These are phyloP conservation scores for Echium plantagineum DNA, from an alignment of 257 asterid species.

Conservation along the genomic window DNA sequence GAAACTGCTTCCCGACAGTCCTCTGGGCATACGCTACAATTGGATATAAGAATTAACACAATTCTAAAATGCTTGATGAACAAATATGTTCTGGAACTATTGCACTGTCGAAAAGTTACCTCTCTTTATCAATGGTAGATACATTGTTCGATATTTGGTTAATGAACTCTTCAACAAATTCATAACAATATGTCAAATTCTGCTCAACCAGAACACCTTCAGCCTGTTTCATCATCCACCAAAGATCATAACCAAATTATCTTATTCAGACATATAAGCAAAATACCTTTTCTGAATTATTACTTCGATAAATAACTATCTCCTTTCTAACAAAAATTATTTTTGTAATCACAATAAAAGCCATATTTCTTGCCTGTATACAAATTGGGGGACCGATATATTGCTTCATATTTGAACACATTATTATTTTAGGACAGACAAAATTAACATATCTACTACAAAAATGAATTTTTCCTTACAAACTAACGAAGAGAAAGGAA, in stretches of 20 bases:
- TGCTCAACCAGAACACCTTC: slow-evolving; percentile 69
- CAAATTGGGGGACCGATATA: too few species aligned
- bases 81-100: background rate
- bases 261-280: background rate
- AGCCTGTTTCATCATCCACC: slow-evolving; percentile 33
- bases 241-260: background rate
- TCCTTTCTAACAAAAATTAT: too few species aligned
- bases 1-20: slow-evolving; percentile 82
- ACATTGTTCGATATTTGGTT: slow-evolving; percentile 35
- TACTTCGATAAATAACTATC: too few species aligned
- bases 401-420: too few species aligned
- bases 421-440: too few species aligned
- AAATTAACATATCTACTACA: too few species aligned
- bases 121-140: slow-evolving; percentile 39
- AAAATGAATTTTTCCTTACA: too few species aligned
- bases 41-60: background rate
- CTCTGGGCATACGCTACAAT: slow-evolving; percentile 75
- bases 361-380: too few species aligned
- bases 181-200: slow-evolving; percentile 50
- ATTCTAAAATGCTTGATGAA: background rate
- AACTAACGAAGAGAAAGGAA: background rate
- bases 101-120: background rate
- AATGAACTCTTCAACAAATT: slow-evolving; percentile 45
- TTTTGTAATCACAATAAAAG: too few species aligned
- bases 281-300: too few species aligned